Percentiles rank a stretch among this genome's conserved stretches.
Conservation (phyloP, 139 green algal genomes). For the Tetradesmus obliquus region DNA sequence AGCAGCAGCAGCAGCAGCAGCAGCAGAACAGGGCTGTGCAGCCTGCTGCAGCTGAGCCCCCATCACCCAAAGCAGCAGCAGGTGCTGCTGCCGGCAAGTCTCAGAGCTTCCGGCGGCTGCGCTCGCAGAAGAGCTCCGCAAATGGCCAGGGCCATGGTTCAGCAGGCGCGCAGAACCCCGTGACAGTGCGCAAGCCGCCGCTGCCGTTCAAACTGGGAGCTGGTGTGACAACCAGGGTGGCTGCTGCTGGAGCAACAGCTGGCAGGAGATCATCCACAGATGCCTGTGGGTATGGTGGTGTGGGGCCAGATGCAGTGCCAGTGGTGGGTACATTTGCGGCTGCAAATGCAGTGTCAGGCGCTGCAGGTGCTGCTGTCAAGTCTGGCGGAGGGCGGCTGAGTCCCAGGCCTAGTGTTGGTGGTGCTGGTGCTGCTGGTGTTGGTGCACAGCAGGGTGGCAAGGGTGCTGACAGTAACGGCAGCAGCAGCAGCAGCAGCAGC, state of each 20-base stretch:
- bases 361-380: neutral
- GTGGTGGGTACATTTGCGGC: conserved; percentile 18
- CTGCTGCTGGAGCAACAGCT: conserved; percentile 26
- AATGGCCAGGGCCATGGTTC: neutral
- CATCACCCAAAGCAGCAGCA: neutral
- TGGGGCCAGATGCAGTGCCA: neutral
- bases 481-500: neutral
- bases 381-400: neutral
- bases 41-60: neutral
- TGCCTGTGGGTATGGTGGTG: neutral
- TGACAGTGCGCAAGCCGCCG: neutral
- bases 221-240: conserved; percentile 24
- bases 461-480: neutral
- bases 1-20: conserved; percentile 8
- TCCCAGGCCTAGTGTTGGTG: neutral
- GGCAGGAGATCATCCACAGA: neutral
- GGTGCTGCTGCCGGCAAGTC: neutral
- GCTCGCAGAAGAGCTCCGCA: neutral
- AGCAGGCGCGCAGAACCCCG: neutral
- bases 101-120: neutral
- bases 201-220: conserved; percentile 4
- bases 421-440: conserved; percentile 1
- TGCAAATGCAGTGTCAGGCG: neutral
- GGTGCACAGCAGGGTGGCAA: neutral
- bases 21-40: too few species aligned